Percentiles rank a stretch among this genome's conserved stretches.
Conservation (phyloP, 2,329 filamentous ascomycete genomes). For the Fusarium hostae region DNA sequence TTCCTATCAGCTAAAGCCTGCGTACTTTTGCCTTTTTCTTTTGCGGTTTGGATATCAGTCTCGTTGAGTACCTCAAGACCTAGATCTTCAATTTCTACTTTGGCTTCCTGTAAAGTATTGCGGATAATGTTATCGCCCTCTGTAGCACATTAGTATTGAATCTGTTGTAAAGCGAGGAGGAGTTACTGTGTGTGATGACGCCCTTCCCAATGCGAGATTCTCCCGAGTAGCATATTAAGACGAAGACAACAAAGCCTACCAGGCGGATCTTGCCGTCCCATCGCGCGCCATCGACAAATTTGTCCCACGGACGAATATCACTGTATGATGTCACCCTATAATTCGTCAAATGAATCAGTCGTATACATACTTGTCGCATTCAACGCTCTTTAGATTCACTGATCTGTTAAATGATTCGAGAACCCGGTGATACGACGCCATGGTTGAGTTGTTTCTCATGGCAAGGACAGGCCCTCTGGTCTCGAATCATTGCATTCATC, state of each 20-base stretch:
- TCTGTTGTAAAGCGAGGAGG: rapidly evolving
- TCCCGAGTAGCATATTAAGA: slow-evolving; percentile 7
- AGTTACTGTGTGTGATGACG: neutral
- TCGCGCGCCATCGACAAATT: neutral
- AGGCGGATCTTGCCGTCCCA: slow-evolving; percentile 10
- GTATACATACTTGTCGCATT: neutral
- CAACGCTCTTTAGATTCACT: neutral
- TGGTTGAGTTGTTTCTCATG: neutral
- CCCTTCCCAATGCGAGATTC: slow-evolving; percentile 11
- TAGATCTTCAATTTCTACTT: neutral
- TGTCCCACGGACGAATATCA: slow-evolving; percentile 4
- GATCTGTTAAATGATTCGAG: slow-evolving; percentile 3
- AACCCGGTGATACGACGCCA: slow-evolving; percentile 12
- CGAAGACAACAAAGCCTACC: slow-evolving; percentile 4
- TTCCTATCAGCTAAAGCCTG: neutral
- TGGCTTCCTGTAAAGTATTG: neutral
- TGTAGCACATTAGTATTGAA: neutral
- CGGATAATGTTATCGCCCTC: neutral
- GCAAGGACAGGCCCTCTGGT: too few species aligned
- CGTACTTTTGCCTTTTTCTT: neutral
- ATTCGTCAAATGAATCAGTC: rapidly evolving
- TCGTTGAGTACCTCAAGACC: neutral
- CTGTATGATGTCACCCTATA: neutral
- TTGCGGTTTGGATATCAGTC: neutral
- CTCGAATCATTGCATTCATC: too few species aligned